phyloP scores from a whole-genome alignment of 1,139 yeast genomes.

The Lodderomyces parapsilosis region DNA sequence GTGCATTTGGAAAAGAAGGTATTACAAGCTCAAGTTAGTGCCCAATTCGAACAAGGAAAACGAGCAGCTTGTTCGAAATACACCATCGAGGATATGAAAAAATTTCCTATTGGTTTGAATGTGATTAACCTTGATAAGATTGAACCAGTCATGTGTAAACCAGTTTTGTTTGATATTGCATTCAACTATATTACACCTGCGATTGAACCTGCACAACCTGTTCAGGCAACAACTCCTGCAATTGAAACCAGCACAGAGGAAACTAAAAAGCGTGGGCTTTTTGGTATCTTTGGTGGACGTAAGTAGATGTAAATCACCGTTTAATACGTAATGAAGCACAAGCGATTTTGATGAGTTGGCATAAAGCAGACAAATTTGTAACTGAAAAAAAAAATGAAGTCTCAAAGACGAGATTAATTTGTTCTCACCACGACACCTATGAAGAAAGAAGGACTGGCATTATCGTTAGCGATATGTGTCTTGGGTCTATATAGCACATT shows the following conservation, averaged over 20 bases:
- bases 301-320: not conserved
- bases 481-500: slow-evolving; percentile 81
- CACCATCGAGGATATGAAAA: slow-evolving; percentile 51
- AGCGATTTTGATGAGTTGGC: not conserved
- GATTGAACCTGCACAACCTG: slow-evolving; percentile 2
- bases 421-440: slow-evolving; percentile 2
- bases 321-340: not conserved
- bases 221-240: not conserved
- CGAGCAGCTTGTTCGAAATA: slow-evolving; percentile 11
- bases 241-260: slow-evolving; percentile 16
- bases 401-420: not conserved
- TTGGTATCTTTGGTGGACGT: slow-evolving; percentile 43
- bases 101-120: slow-evolving; percentile 40
- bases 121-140: slow-evolving; percentile 50
- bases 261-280: slow-evolving; percentile 33
- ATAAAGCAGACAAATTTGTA: not conserved
- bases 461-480: slow-evolving; percentile 53
- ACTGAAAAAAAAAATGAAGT: too few species aligned
- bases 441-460: slow-evolving; percentile 21
- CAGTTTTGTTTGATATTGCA: slow-evolving; percentile 87
- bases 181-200: slow-evolving; percentile 68
- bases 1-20: slow-evolving; percentile 27
- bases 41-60: slow-evolving; percentile 39
- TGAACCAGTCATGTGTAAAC: slow-evolving; percentile 69
- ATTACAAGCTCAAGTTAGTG: slow-evolving; percentile 47